phyloP scores from a whole-genome alignment of 768 basidiomycete species.

The Russula griseocarnosa region DNA sequence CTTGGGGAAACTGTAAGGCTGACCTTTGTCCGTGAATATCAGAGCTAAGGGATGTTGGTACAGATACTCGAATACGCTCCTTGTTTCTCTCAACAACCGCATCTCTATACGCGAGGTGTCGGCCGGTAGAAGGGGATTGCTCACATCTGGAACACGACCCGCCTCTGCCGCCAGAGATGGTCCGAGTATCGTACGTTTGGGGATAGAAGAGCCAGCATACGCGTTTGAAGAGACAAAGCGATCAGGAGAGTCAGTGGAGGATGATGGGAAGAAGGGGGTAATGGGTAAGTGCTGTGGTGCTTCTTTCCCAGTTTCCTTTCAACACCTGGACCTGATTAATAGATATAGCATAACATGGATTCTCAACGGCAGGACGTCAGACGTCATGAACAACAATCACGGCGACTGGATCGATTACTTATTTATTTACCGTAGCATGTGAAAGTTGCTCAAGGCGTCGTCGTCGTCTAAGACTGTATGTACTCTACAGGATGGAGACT shows the following conservation, averaged over 20 bases:
- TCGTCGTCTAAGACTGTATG: neutral
- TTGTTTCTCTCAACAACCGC: constrained; percentile 18
- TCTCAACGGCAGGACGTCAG: neutral
- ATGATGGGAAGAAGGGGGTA: neutral
- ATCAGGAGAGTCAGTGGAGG: neutral
- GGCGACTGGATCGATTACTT: neutral
- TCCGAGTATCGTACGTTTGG: neutral
- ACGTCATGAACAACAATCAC: too few relatives aligned
- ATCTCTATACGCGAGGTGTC: constrained; percentile 1
- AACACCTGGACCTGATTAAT: neutral
- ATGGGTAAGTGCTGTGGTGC: neutral
- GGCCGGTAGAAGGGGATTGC: neutral
- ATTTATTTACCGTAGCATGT: neutral
- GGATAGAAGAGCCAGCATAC: neutral
- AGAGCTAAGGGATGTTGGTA: neutral
- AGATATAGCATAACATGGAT: neutral
- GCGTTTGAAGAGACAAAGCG: neutral
- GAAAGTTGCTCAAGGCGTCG: neutral
- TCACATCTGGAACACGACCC: neutral
- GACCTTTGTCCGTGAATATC: neutral
- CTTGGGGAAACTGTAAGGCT: constrained; percentile 16
- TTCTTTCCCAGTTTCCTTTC: neutral
- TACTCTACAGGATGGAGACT: neutral
- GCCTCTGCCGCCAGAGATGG: neutral
- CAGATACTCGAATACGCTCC: constrained; percentile 19